These are phyloP conservation scores for Podospora fimiseda DNA, from an alignment of 495 filamentous ascomycete genomes.

Conservation along the genomic window DNA sequence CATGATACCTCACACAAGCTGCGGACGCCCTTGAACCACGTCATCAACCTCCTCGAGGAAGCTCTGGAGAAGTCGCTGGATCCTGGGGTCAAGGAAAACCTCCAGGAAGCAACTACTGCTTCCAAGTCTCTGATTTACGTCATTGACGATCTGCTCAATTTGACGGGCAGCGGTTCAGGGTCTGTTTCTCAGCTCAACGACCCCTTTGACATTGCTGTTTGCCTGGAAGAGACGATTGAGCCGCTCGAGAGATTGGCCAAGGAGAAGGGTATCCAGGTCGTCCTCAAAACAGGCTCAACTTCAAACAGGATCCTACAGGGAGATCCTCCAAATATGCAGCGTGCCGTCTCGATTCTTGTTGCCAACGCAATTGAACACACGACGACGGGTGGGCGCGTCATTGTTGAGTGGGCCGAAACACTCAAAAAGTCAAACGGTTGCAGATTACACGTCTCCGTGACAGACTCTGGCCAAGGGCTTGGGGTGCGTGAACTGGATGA, in stretches of 20 bases:
- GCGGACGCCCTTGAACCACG: constrained; percentile 76
- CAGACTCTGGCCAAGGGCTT: constrained; percentile 71
- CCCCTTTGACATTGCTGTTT: constrained; percentile 57
- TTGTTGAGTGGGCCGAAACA: constrained; percentile 53
- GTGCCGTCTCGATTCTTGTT: constrained; percentile 65
- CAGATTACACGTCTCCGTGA: constrained; percentile 58
- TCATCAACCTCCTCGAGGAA: constrained; percentile 86
- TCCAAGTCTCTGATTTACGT: constrained; percentile 87
- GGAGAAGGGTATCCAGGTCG: constrained; percentile 60
- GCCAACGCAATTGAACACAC: constrained; percentile 77
- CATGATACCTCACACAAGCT: constrained; percentile 69
- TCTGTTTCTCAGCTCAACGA: constrained; percentile 65
- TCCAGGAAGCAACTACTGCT: constrained; percentile 75
- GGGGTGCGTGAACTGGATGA: constrained; percentile 56
- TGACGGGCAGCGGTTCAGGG: constrained; percentile 66
- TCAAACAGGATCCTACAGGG: constrained; percentile 59
- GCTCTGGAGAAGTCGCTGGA: constrained; percentile 72
- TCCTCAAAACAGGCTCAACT: constrained; percentile 50
- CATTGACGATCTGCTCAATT: constrained; percentile 79
- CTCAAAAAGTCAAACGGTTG: constrained; percentile 29
- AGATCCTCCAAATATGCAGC: constrained; percentile 63
- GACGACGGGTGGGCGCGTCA: constrained; percentile 49
- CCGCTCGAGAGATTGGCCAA: constrained; percentile 59
- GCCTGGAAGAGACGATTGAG: constrained; percentile 60
- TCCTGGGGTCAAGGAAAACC: constrained; percentile 64